Evolutionary conservation across 768 basidiomycete species (phyloP).

Genomic region (Psilocybe cyanescens): DNA sequence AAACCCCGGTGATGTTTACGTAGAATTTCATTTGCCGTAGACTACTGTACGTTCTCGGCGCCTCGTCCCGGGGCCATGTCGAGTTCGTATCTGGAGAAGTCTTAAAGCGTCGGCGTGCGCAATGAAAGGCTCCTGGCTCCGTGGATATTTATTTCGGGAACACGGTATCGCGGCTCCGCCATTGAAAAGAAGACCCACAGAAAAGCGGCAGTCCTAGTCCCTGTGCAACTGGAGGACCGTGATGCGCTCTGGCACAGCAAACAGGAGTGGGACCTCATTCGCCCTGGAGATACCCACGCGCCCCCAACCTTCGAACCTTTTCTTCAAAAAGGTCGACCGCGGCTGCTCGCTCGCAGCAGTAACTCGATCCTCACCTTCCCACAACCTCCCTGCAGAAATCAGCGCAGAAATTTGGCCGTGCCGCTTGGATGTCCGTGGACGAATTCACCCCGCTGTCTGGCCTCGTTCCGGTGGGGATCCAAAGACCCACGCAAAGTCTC

Average conservation of each 20-base stretch:
- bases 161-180: constrained; percentile 7
- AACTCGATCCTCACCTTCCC: constrained; percentile 36
- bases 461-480: constrained; percentile 23
- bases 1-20: constrained; percentile 59
- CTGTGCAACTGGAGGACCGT: constrained; percentile 13
- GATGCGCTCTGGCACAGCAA: constrained; percentile 33
- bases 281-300: constrained; percentile 19
- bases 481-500: constrained; percentile 21
- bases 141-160: constrained; percentile 29
- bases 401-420: constrained; percentile 24
- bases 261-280: constrained; percentile 10
- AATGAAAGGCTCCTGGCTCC: constrained; percentile 58
- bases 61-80: constrained; percentile 15
- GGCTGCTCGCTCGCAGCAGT: constrained; percentile 38
- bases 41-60: constrained; percentile 33
- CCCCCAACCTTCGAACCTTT: constrained; percentile 48
- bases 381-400: constrained; percentile 24
- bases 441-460: constrained; percentile 12
- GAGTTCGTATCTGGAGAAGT: constrained; percentile 36
- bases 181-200: constrained; percentile 32
- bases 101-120: constrained; percentile 56
- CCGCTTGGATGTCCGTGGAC: constrained; percentile 22
- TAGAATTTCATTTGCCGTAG: constrained; percentile 56
- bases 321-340: constrained; percentile 44
- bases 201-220: constrained; percentile 26